Base-by-base conservation (phyloP, 257 asterid species). In the Solanum ossicruentum region DNA sequence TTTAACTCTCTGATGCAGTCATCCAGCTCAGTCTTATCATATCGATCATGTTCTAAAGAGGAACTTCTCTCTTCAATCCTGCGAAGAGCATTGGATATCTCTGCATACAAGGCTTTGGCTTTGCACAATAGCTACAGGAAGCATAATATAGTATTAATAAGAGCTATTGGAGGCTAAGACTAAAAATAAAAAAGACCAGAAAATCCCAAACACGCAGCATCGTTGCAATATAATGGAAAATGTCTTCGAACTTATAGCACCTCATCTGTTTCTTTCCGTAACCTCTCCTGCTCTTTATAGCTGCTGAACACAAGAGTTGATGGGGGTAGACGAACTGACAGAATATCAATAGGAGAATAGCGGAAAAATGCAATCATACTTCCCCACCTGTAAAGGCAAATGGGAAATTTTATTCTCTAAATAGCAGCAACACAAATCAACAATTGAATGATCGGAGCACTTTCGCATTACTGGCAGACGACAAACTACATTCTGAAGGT, bases 361-460 rank as follows among this genome's bases (percentile, higher is more conserved):
- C 95, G 93, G 87, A 95, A 97, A 85, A 92, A 92, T 18, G 98
- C 99, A 75, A 97, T 93, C 95, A 92, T 92, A 89, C 89, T 94
- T 57, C 99, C 99, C 58, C 87, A 95, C 84, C 99, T 97, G 95
- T 86, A 26, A 54, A 28, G 65, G 83, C 78, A 58, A 85, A 78
- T 78, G 82, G 18, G 8, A 78, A 78, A 52, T 17, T 16, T 52
- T 78, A 78, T 51, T 77, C 63, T 52, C 28, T 52, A 78, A 49
- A 77, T 77, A 51, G 82, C 45, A 51, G 63, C 61, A 69, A 7
- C 15, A 47, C 11, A 77, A 52, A 78, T 52, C 47, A 78, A 52
- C 21, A 78, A 78, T 77, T 28, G 83, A 78, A 52, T 28, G 49
- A 52, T 28, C 26, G 2, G 65, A 52, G 63, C 51, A 63, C 51